These are phyloP conservation scores for Halenospora varia DNA, from an alignment of 495 filamentous ascomycete genomes.

Conservation along the genomic window DNA sequence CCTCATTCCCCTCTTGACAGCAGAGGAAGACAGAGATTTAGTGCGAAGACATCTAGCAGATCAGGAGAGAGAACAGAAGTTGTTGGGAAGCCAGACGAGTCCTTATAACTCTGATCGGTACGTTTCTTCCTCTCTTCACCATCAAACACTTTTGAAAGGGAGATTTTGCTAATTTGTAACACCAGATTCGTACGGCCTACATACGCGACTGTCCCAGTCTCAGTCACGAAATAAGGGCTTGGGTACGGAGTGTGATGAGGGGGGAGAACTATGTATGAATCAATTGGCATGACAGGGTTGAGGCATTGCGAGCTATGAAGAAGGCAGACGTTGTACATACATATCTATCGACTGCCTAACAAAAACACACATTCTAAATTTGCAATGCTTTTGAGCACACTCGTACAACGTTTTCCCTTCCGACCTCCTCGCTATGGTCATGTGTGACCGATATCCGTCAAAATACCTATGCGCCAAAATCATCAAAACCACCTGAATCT, in stretches of 20 bases:
- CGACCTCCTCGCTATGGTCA: too few species aligned
- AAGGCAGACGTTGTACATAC: constrained; percentile 5
- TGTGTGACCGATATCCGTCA: too few species aligned
- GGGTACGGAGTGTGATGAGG: not conserved
- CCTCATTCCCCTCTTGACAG: constrained; percentile 86
- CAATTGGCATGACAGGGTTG: not conserved
- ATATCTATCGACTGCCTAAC: not conserved
- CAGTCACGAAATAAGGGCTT: constrained; percentile 22
- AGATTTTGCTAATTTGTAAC: constrained; percentile 3
- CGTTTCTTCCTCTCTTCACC: not conserved
- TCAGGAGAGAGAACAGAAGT: constrained; percentile 81
- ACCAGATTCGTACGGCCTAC: constrained; percentile 68
- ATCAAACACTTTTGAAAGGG: not conserved
- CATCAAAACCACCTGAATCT: too few species aligned
- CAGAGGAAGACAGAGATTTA: constrained; percentile 92
- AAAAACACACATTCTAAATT: too few species aligned
- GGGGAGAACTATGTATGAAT: not conserved
- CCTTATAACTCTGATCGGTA: constrained; percentile 89
- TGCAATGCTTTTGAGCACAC: too few species aligned
- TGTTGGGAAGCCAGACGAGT: constrained; percentile 72
- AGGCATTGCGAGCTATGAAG: not conserved
- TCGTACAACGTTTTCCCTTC: too few species aligned
- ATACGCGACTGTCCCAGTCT: constrained; percentile 54
- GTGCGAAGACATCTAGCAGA: constrained; percentile 82
- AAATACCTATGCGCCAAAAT: too few species aligned